These are phyloP conservation scores for Sarcocystis neurona DNA, from an alignment of 169 alveolate species.

Conservation along the genomic window DNA sequence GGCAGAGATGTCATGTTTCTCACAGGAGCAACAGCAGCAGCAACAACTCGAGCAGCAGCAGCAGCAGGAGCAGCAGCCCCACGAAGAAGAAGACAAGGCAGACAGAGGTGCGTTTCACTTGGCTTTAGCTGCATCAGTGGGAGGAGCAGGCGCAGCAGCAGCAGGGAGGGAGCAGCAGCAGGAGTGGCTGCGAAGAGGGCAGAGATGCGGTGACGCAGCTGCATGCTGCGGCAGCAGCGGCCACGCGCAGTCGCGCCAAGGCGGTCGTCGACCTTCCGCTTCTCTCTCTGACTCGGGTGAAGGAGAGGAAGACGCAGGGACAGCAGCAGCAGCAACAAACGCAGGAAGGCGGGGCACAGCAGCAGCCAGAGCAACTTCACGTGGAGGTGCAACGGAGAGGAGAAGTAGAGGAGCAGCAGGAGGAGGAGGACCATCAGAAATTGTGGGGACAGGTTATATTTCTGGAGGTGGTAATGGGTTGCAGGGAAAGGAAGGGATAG, in stretches of 20 bases:
- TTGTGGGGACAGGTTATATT: not conserved
- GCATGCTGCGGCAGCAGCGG: not conserved
- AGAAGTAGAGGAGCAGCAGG: not conserved
- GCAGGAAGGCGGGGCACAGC: not conserved
- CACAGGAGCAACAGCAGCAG: slow-evolving; percentile 42
- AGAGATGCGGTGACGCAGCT: not conserved
- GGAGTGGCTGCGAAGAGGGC: not conserved
- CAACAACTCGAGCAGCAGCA: slow-evolving; percentile 9
- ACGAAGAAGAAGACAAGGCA: not conserved
- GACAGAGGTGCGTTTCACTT: not conserved
- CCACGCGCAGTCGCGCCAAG: not conserved
- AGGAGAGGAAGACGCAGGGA: slow-evolving; percentile 1
- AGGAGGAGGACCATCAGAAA: not conserved
- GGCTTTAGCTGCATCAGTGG: not conserved
- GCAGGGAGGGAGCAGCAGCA: not conserved
- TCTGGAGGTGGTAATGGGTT: not conserved
- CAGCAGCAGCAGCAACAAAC: slow-evolving; percentile 18
- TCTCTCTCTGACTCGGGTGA: not conserved
- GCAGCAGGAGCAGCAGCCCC: not conserved
- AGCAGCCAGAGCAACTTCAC: not conserved
- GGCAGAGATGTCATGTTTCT: not conserved
- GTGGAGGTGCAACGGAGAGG: slow-evolving; percentile 3
- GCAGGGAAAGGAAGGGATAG: not conserved
- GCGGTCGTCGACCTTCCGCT: not conserved
- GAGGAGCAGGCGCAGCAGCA: not conserved